Conservation (phyloP, 2,329 filamentous ascomycete species). For the Biscogniauxia sp. region DNA sequence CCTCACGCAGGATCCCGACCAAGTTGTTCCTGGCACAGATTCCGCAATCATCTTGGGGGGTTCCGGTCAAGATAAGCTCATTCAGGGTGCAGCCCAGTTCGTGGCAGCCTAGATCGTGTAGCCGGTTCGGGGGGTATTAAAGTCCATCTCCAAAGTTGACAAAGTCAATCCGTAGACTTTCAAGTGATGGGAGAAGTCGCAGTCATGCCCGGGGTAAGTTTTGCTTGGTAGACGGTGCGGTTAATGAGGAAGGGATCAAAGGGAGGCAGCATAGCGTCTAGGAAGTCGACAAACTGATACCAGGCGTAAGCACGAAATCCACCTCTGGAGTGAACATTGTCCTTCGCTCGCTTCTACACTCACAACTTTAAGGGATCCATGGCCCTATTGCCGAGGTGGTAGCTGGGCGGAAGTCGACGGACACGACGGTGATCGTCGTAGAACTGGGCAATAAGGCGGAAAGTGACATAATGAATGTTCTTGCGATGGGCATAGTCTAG, state of each 20-base stretch:
- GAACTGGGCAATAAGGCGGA: slow-evolving; percentile 54
- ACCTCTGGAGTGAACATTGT: slow-evolving; percentile 45
- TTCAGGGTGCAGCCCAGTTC: slow-evolving; percentile 53
- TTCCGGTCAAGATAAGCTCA: slow-evolving; percentile 51
- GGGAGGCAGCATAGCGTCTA: slow-evolving; percentile 50
- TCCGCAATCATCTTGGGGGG: slow-evolving; percentile 49
- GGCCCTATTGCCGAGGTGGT: slow-evolving; percentile 40
- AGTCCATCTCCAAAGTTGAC: slow-evolving; percentile 52
- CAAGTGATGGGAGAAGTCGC: slow-evolving; percentile 46
- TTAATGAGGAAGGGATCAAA: slow-evolving; percentile 41
- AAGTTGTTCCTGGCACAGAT: slow-evolving; percentile 47
- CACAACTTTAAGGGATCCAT: slow-evolving; percentile 41
- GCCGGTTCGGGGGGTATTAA: slow-evolving; percentile 43
- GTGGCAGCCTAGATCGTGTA: slow-evolving; percentile 53
- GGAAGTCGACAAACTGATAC: slow-evolving; percentile 52
- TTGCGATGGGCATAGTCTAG: slow-evolving; percentile 42
- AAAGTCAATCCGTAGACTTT: slow-evolving; percentile 50
- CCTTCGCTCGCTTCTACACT: slow-evolving; percentile 42
- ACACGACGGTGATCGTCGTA: slow-evolving; percentile 49
- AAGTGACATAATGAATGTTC: slow-evolving; percentile 44
- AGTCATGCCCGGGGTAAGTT: slow-evolving; percentile 28
- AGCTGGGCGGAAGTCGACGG: slow-evolving; percentile 41
- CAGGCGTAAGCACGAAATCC: slow-evolving; percentile 56
- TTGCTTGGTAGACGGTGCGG: slow-evolving; percentile 8
- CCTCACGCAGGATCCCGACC: slow-evolving; percentile 51